Base-by-base conservation (phyloP, 169 alveolate species). In the Eimeria sp. region DNA sequence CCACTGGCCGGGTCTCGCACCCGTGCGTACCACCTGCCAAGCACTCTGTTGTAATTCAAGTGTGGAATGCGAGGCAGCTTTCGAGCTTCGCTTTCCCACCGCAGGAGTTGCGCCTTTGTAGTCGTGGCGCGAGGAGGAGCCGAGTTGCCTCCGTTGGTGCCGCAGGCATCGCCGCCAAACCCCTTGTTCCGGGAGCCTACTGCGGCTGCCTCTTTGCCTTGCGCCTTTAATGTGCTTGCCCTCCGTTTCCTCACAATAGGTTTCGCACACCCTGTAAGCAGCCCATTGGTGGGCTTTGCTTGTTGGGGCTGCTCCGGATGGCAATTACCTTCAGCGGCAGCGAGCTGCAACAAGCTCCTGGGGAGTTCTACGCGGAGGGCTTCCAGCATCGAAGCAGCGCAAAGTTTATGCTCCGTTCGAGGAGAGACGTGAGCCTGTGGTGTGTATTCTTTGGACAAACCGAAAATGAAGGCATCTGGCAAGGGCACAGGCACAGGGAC, bases 21-120 rank as follows among this genome's bases (percentile, higher is more conserved):
- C 94, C 96, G 4, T 8, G 96, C 96, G 56, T 93, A 93, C 96
- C 96, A 93, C 76, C 96, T 27, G n/a, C 96, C 96, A 54, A 93
- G 96, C 40, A 93, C 96, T 33, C 96, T 46, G 83, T 93, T 93
- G 91, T 93, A 93, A 60, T 93, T 93, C 33, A 93, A 43, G 85
- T 93, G 96, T 20, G 96, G 96, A 85, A 93, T 80, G 23, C 89
- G 96, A 33, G 96, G 96, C 64, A 93, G 94, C 80, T 76, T 78
- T 43, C 89, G 56, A 18, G 96, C 96, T 46, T 80, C 94, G 60
- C 88, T 80, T 85, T 93, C 96, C 96, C 96, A 93, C n/a, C 89
- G 60, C 87, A 76, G n/a, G 33, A 93, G 89, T 37, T 93, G 96
- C 27, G 87, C 89, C 52, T 93, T 85, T 46, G 95, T 77, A 4